Evolutionary conservation across 495 filamentous ascomycete genomes (phyloP).

Genomic region (Sphaerosporella brunnea): DNA sequence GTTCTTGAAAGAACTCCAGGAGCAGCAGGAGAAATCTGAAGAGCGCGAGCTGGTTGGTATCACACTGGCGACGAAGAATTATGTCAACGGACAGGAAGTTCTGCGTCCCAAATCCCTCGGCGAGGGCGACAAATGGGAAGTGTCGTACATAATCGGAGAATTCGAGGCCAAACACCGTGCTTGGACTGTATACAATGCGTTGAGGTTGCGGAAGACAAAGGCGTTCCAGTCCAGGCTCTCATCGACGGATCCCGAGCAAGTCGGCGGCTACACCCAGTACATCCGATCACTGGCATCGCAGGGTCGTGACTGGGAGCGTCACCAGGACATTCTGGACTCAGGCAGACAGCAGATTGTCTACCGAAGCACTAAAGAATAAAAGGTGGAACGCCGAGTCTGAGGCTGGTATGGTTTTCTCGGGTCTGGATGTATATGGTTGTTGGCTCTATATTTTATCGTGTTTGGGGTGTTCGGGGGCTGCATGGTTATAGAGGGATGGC

Average conservation of each 20-base stretch:
- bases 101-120: slow-evolving; percentile 39
- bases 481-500: no score
- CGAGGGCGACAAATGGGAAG: slow-evolving; percentile 42
- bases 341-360: background rate
- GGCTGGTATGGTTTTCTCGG: no score
- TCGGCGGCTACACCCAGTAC: slow-evolving; percentile 16
- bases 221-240: slow-evolving; percentile 2
- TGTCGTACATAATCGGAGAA: slow-evolving; percentile 61
- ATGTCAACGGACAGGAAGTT: slow-evolving; percentile 49
- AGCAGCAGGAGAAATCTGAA: slow-evolving; percentile 1
- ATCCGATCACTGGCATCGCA: slow-evolving; percentile 12
- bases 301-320: slow-evolving; percentile 13
- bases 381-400: no score
- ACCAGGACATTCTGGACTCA: slow-evolving; percentile 4
- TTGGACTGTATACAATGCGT: slow-evolving; percentile 17
- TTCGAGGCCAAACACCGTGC: slow-evolving; percentile 19
- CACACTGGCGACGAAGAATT: slow-evolving; percentile 51
- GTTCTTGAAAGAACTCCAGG: background rate
- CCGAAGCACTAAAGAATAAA: no score
- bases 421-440: no score
- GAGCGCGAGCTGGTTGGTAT: slow-evolving; percentile 34
- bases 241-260: slow-evolving; percentile 10
- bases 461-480: no score
- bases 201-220: slow-evolving; percentile 21
- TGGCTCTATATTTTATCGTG: no score